These are phyloP conservation scores for Globisporangium parvum DNA, from an alignment of 352 stramenopile genomes.

Conservation along the genomic window DNA sequence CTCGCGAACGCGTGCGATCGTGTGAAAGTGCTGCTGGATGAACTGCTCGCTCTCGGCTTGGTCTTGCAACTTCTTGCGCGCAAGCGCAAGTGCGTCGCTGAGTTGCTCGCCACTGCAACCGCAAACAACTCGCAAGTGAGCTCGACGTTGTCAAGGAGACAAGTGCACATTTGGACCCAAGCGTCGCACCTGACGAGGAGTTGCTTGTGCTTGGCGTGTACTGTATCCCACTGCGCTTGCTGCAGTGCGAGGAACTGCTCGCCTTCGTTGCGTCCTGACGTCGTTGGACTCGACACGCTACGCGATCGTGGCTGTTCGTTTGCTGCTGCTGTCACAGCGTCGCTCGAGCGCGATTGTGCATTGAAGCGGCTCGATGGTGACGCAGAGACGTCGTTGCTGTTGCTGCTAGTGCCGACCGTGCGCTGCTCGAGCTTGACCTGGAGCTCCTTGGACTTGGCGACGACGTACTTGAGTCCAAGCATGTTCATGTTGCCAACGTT, in stretches of 20 bases:
- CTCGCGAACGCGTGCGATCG: constrained; percentile 46
- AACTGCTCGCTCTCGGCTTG: constrained; percentile 69
- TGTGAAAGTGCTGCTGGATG: constrained; percentile 54
- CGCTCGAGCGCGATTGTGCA: background rate
- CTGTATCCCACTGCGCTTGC: constrained; percentile 24
- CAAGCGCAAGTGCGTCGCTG: constrained; percentile 23
- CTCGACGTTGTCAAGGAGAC: too few species aligned
- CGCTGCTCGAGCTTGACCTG: constrained; percentile 49
- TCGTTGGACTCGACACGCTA: constrained; percentile 4
- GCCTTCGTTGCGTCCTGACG: constrained; percentile 16
- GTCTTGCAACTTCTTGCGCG: constrained; percentile 44
- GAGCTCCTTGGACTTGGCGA: constrained; percentile 71
- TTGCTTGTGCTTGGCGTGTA: constrained; percentile 31
- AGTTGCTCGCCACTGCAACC: constrained; percentile 45
- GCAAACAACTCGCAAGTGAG: too few species aligned
- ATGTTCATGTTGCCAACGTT: too few species aligned
- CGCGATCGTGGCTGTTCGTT: background rate
- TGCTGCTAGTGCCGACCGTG: background rate
- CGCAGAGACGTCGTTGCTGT: background rate
- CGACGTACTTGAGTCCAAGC: constrained; percentile 67
- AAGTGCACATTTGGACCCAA: too few species aligned
- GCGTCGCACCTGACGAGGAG: constrained; percentile 35
- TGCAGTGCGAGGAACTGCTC: constrained; percentile 37
- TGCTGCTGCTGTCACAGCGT: background rate
- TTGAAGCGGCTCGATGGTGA: constrained; percentile 6